Evolutionary conservation across 2,329 filamentous ascomycete genomes (phyloP).

Genomic region (Macrophomina tecta): DNA sequence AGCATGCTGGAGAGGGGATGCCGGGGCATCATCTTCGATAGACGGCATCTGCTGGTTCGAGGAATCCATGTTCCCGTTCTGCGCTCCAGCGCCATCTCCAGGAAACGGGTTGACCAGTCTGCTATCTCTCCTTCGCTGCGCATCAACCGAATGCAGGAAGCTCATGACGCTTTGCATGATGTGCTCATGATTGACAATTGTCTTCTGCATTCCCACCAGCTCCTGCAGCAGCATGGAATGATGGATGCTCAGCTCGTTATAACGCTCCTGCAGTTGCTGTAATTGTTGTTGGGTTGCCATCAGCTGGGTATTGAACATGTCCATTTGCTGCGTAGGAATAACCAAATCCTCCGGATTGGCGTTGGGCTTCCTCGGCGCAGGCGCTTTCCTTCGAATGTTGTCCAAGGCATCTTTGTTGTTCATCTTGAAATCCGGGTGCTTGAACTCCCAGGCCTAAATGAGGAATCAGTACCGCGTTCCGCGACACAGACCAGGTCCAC

Average conservation of each 20-base stretch:
- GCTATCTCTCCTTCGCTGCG: slow-evolving; percentile 67
- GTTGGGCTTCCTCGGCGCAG: slow-evolving; percentile 78
- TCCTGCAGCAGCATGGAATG: slow-evolving; percentile 70
- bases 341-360: slow-evolving; percentile 69
- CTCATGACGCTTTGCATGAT: slow-evolving; percentile 75
- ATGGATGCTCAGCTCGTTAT: slow-evolving; percentile 75
- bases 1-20: slow-evolving; percentile 71
- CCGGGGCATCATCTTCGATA: slow-evolving; percentile 66
- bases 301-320: slow-evolving; percentile 85
- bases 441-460: slow-evolving; percentile 87
- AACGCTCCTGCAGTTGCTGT: slow-evolving; percentile 83
- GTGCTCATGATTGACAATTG: slow-evolving; percentile 73
- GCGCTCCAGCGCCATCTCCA: slow-evolving; percentile 44
- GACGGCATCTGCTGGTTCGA: slow-evolving; percentile 53
- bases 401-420: slow-evolving; percentile 97
- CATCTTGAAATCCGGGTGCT: slow-evolving; percentile 92
- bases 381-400: slow-evolving; percentile 94
- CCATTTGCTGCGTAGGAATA: slow-evolving; percentile 84
- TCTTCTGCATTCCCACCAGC: slow-evolving; percentile 69
- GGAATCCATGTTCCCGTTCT: slow-evolving; percentile 49
- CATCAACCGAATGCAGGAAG: slow-evolving; percentile 69
- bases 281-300: slow-evolving; percentile 92
- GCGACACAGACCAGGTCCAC: slow-evolving; percentile 31
- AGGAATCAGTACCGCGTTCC: neutral
- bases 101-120: slow-evolving; percentile 53